Evolutionary conservation across 257 asterid species (phyloP).

Genomic region (Solanum phureja): DNA sequence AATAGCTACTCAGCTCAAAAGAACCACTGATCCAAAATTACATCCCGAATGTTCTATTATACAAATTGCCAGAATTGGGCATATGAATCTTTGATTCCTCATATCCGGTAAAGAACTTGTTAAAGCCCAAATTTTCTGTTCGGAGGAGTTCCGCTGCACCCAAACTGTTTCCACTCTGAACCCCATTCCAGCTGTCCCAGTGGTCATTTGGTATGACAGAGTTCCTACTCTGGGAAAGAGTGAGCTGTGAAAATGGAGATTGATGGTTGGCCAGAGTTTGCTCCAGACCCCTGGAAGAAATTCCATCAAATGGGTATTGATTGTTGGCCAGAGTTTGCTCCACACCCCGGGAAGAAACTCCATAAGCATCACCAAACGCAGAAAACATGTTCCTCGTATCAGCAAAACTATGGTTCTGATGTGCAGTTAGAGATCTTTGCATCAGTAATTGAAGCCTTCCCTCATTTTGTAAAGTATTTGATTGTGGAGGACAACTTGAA

Average conservation of each 20-base stretch:
- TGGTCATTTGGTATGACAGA: slow-evolving; percentile 60
- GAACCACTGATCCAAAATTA: slow-evolving; percentile 17
- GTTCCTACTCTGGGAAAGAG: slow-evolving; percentile 48
- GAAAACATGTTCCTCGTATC: slow-evolving; percentile 40
- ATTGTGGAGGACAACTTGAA: slow-evolving; percentile 46
- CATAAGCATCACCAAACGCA: slow-evolving; percentile 37
- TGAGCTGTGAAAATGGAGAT: slow-evolving; percentile 52
- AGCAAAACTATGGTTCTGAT: slow-evolving; percentile 53
- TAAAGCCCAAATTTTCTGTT: slow-evolving; percentile 39
- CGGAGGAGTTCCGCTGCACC: slow-evolving; percentile 63
- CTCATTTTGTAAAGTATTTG: slow-evolving; percentile 43
- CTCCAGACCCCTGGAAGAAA: slow-evolving; percentile 21
- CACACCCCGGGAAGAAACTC: slow-evolving; percentile 51
- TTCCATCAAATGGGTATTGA: slow-evolving; percentile 11
- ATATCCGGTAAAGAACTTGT: slow-evolving; percentile 46
- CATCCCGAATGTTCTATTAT: slow-evolving; percentile 63
- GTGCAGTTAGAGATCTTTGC: slow-evolving; percentile 56
- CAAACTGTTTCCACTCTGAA: slow-evolving; percentile 50
- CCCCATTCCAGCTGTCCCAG: slow-evolving; percentile 78
- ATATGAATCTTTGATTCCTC: slow-evolving; percentile 61
- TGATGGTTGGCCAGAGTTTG: slow-evolving; percentile 44
- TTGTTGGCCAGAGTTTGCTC: slow-evolving; percentile 53
- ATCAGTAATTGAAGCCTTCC: slow-evolving; percentile 51
- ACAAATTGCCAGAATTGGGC: slow-evolving; percentile 63
- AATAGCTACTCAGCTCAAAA: neutral